Base-by-base conservation (phyloP, 495 filamentous ascomycete species). In the Pyrenula massariospora region DNA sequence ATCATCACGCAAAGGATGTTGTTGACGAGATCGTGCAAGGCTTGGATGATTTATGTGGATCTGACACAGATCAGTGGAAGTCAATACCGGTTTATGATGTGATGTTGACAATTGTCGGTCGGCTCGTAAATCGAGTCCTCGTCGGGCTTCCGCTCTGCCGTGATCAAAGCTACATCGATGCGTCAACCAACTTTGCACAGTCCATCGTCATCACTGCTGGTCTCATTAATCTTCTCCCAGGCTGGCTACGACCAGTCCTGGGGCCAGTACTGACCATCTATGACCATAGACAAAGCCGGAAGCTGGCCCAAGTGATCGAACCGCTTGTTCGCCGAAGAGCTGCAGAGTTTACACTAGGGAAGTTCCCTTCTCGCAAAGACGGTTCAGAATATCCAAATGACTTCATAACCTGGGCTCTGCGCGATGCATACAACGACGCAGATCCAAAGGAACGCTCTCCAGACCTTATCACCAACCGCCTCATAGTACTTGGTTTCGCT, bases 401-500 rank as follows among this genome's bases (percentile, higher is more conserved):
- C n/a, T n/a, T n/a, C n/a, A n/a, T n/a, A n/a, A n/a, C n/a, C n/a
- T n/a, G n/a, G n/a, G n/a, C n/a, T n/a, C n/a, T n/a, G n/a, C n/a
- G n/a, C n/a, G n/a, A n/a, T n/a, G n/a, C n/a, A n/a, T n/a, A n/a
- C n/a, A n/a, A n/a, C n/a, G n/a, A n/a, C n/a, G n/a, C n/a, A n/a
- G n/a, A n/a, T n/a, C n/a, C n/a, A n/a, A n/a, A n/a, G n/a, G n/a
- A n/a, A n/a, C n/a, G n/a, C n/a, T n/a, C n/a, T n/a, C n/a, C n/a
- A n/a, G n/a, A n/a, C n/a, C n/a, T n/a, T n/a, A n/a, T n/a, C n/a
- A n/a, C 67, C 10, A 57, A 60, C 10, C 63, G 69, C 20, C 56
- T 74, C 1, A 60, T 76, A 21, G 68, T 70, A 1, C 54, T 78
- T 22, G 72, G 70, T 50, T 74, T 79, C 47, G 73, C 69, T 2